phyloP scores from a whole-genome alignment of 129 eudicot species.

The Flaveria brownii region DNA sequence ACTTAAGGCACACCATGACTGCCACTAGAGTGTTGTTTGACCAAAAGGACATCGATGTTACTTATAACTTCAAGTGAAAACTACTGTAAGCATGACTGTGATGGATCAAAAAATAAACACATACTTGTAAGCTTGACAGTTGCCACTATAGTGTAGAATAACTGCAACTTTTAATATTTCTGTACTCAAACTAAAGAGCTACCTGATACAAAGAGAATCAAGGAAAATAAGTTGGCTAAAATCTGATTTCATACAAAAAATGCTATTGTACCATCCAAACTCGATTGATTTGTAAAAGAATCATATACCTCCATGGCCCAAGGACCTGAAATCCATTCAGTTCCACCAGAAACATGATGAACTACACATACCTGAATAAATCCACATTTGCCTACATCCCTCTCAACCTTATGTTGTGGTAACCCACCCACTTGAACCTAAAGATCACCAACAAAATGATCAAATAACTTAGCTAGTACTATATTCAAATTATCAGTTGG shows the following conservation, averaged over 20 bases:
- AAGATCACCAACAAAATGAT: too few relatives aligned
- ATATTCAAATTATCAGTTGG: conserved; percentile 9
- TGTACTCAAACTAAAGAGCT: conserved; percentile 77
- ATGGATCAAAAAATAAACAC: too few relatives aligned
- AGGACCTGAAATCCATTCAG: conserved; percentile 43
- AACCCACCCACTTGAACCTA: conserved; percentile 80
- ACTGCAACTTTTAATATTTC: conserved; percentile 76
- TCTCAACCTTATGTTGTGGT: conserved; percentile 63
- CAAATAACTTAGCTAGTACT: too few relatives aligned
- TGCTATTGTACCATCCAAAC: conserved; percentile 39
- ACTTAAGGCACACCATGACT: too few relatives aligned
- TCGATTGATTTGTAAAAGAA: background rate
- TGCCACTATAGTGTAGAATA: conserved; percentile 9
- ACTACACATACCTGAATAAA: conserved; percentile 72
- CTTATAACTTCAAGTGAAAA: too few relatives aligned
- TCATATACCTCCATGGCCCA: conserved; percentile 61
- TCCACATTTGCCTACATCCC: conserved; percentile 73
- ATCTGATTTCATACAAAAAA: background rate
- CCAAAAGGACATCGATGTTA: background rate
- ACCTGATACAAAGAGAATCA: conserved; percentile 43
- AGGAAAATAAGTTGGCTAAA: background rate
- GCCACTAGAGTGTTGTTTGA: too few relatives aligned
- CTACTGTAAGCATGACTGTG: too few relatives aligned
- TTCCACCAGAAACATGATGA: conserved; percentile 45
- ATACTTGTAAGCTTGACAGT: too few relatives aligned